Percentiles rank a stretch among this genome's conserved stretches.
Evolutionary conservation across 2,329 filamentous ascomycete genomes (phyloP).

Genomic region (Colletotrichum limetticola): DNA sequence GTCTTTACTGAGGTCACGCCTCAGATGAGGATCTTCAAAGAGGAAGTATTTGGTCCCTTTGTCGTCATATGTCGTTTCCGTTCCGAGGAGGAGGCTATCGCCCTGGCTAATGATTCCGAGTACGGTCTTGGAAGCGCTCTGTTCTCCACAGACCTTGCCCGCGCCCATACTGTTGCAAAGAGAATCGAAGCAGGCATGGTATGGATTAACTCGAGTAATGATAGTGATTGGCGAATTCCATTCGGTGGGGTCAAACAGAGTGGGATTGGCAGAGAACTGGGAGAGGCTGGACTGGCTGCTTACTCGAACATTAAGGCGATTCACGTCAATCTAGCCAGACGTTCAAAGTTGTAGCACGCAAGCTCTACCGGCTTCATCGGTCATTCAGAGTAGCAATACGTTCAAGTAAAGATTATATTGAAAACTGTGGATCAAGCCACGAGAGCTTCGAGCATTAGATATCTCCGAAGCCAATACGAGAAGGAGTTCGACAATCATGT

Average conservation of each 20-base stretch:
- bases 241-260: constrained; percentile 48
- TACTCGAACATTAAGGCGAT: constrained; percentile 44
- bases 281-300: constrained; percentile 42
- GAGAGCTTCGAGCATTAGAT: too few species aligned
- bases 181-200: constrained; percentile 65
- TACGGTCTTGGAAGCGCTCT: constrained; percentile 67
- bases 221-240: constrained; percentile 44
- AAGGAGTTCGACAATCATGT: too few species aligned
- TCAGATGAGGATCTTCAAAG: constrained; percentile 41
- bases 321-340: constrained; percentile 41
- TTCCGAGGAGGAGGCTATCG: constrained; percentile 46
- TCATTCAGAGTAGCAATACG: too few species aligned
- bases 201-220: constrained; percentile 51
- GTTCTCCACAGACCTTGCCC: constrained; percentile 64
- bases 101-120: constrained; percentile 54
- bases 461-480: too few species aligned
- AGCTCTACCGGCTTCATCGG: too few species aligned
- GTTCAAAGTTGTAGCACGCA: background rate
- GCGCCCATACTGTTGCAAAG: constrained; percentile 52
- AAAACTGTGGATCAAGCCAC: too few species aligned
- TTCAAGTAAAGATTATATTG: too few species aligned
- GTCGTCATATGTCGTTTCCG: constrained; percentile 42
- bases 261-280: constrained; percentile 45
- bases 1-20: constrained; percentile 42
- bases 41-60: constrained; percentile 47